Evolutionary conservation across 208 protist species (phyloP).

Genomic region (Leishmania martiniquensis): DNA sequence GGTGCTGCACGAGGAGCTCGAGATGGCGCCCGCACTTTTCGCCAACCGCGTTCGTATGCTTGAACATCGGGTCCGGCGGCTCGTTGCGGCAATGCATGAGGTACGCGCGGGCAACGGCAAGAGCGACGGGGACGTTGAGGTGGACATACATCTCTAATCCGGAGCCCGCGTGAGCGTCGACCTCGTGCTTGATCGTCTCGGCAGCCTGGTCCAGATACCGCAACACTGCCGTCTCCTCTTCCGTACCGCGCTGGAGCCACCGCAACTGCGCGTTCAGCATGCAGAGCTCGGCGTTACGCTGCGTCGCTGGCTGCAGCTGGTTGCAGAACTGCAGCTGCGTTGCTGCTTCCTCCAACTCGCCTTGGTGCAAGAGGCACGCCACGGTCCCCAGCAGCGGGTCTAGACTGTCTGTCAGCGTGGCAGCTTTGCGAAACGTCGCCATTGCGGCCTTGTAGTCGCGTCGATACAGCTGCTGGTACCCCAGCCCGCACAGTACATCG

Average conservation of each 20-base stretch:
- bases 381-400: constrained; percentile 77
- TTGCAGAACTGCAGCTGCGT: constrained; percentile 89
- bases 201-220: constrained; percentile 77
- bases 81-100: constrained; percentile 88
- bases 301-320: constrained; percentile 79
- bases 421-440: constrained; percentile 74
- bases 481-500: constrained; percentile 86
- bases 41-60: constrained; percentile 59
- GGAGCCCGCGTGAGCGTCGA: constrained; percentile 25
- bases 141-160: constrained; percentile 71
- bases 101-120: constrained; percentile 82
- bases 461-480: constrained; percentile 72
- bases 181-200: constrained; percentile 69
- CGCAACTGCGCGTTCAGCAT: constrained; percentile 81
- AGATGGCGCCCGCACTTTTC: constrained; percentile 78
- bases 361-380: constrained; percentile 63
- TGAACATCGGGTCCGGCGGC: constrained; percentile 75
- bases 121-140: constrained; percentile 70
- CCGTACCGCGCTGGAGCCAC: constrained; percentile 70
- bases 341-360: constrained; percentile 76
- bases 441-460: constrained; percentile 80
- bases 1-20: constrained; percentile 73
- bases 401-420: constrained; percentile 77
- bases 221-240: constrained; percentile 67
- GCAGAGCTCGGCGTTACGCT: constrained; percentile 80